These are phyloP conservation scores for Puccinia hordei DNA, from an alignment of 1,284 basidiomycete species.

Conservation along the genomic window DNA sequence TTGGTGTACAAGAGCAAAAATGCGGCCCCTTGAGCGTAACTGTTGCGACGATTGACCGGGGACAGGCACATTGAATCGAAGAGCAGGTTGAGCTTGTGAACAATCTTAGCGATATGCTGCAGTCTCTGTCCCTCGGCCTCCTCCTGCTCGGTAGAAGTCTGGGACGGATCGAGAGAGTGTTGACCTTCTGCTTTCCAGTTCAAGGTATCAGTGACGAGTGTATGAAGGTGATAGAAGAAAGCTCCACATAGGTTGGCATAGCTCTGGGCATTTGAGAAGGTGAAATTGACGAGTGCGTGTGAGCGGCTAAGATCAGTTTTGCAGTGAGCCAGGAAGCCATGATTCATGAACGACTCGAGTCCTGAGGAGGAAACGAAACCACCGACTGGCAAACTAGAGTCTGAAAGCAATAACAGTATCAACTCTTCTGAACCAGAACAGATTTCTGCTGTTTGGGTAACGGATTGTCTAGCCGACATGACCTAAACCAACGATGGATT, in stretches of 20 bases:
- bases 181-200: neutral
- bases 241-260: slow-evolving; percentile 13
- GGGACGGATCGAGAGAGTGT: neutral
- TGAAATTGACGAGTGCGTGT: slow-evolving; percentile 9
- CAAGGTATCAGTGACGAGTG: slow-evolving; percentile 7
- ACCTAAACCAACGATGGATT: too few relatives aligned
- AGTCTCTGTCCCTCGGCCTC: neutral
- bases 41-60: slow-evolving; percentile 82
- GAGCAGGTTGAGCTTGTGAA: slow-evolving; percentile 70
- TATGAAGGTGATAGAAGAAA: slow-evolving; percentile 33
- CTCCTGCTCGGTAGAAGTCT: neutral
- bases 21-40: slow-evolving; percentile 87
- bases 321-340: slow-evolving; percentile 59
- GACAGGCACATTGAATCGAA: slow-evolving; percentile 87
- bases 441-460: too few relatives aligned
- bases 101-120: slow-evolving; percentile 41
- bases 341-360: slow-evolving; percentile 82
- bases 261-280: slow-evolving; percentile 30
- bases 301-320: neutral
- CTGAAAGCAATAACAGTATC: slow-evolving; percentile 72
- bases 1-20: slow-evolving; percentile 84
- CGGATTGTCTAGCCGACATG: too few relatives aligned
- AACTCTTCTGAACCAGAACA: slow-evolving; percentile 59
- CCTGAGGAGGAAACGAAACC: slow-evolving; percentile 90
- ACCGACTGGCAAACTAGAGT: slow-evolving; percentile 81